Percentiles rank a stretch among this genome's conserved stretches.
These are phyloP conservation scores for Ceratobasidium sp. DNA, from an alignment of 1,284 basidiomycete species.

Conservation along the genomic window DNA sequence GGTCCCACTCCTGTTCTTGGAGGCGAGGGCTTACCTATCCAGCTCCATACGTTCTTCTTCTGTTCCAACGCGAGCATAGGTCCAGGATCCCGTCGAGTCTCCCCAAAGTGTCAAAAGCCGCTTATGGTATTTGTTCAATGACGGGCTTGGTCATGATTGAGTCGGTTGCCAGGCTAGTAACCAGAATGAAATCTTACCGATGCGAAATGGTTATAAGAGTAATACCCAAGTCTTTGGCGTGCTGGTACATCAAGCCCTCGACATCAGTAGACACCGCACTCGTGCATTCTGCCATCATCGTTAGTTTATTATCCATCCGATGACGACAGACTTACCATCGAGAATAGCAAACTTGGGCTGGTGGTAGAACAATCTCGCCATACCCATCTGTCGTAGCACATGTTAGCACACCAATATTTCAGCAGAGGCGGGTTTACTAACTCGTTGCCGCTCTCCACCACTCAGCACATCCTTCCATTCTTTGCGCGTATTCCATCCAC, in stretches of 20 bases:
- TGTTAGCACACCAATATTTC: background rate
- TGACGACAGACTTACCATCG: slow-evolving; percentile 61
- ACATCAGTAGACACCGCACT: slow-evolving; percentile 97
- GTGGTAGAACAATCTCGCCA: slow-evolving; percentile 87
- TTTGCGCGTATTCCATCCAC: slow-evolving; percentile 87
- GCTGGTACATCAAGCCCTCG: slow-evolving; percentile 94
- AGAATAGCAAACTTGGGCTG: slow-evolving; percentile 76
- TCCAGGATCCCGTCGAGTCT: slow-evolving; percentile 71
- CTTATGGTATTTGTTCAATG: slow-evolving; percentile 83
- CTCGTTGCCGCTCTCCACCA: slow-evolving; percentile 94
- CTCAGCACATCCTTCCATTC: slow-evolving; percentile 96
- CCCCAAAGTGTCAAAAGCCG: slow-evolving; percentile 77
- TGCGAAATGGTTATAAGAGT: slow-evolving; percentile 92
- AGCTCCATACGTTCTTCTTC: slow-evolving; percentile 75
- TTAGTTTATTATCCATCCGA: slow-evolving; percentile 2
- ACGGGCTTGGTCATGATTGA: slow-evolving; percentile 59
- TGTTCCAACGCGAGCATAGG: slow-evolving; percentile 71
- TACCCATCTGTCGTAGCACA: slow-evolving; percentile 66
- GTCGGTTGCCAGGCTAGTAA: background rate
- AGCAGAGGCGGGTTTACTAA: slow-evolving; percentile 49
- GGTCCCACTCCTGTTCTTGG: slow-evolving; percentile 45
- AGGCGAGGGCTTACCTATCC: slow-evolving; percentile 53
- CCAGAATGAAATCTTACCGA: slow-evolving; percentile 54
- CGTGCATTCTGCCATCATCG: slow-evolving; percentile 75
- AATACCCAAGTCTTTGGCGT: slow-evolving; percentile 89